Conservation (phyloP, 202 grass and related monocot species). For the Schoenoplectus triqueter region DNA sequence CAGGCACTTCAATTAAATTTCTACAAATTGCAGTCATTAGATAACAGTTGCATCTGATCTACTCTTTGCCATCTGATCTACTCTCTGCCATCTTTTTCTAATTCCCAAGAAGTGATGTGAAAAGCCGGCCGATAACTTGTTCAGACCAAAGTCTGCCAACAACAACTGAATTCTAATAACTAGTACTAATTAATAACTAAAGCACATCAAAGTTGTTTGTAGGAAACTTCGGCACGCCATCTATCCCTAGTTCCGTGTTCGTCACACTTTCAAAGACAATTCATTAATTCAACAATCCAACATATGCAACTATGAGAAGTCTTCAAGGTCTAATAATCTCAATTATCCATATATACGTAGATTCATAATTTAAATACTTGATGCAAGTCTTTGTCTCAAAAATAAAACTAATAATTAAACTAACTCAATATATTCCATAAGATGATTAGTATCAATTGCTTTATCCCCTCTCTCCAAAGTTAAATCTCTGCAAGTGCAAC, state of each 20-base stretch:
- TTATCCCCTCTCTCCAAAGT: no score
- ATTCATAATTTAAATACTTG: background rate
- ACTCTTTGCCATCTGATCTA: conserved; percentile 18
- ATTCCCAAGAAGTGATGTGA: conserved; percentile 12
- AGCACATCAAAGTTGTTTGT: conserved; percentile 33
- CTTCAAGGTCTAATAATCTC: background rate
- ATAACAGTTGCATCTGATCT: background rate
- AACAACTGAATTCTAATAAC: conserved; percentile 28
- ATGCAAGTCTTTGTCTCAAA: background rate
- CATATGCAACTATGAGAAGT: background rate
- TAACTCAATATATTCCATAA: background rate
- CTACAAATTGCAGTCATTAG: conserved; percentile 26
- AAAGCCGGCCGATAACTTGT: conserved; percentile 18
- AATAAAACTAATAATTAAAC: background rate
- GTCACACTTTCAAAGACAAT: conserved; percentile 17
- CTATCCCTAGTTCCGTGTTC: conserved; percentile 6
- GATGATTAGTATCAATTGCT: background rate
- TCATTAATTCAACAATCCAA: background rate
- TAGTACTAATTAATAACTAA: background rate
- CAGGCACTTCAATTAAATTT: conserved; percentile 32
- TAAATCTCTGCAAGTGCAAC: background rate
- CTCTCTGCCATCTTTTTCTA: background rate
- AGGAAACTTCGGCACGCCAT: conserved; percentile 34
- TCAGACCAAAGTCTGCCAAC: background rate
- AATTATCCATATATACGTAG: background rate